Percentiles rank a stretch among this genome's conserved stretches.
Evolutionary conservation across 139 green algal genomes (phyloP).

Genomic region (Chlamydomonas schloesseri): DNA sequence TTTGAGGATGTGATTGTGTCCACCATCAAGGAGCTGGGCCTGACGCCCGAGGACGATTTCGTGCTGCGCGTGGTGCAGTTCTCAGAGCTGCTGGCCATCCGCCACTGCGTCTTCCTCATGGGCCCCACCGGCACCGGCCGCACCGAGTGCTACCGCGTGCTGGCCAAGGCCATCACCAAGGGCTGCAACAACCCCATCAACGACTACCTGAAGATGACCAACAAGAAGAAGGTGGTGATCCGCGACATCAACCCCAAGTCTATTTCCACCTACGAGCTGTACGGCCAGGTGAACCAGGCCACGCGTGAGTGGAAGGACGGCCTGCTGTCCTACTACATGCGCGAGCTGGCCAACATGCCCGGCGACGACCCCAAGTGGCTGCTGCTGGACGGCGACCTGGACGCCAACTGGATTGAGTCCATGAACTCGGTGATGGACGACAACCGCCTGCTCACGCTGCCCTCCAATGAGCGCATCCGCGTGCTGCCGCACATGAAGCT

Average conservation of each 20-base stretch:
- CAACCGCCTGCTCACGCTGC: slow-evolving; percentile 89
- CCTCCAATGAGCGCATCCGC: slow-evolving; percentile 92
- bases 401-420: slow-evolving; percentile 93
- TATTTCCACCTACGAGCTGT: slow-evolving; percentile 91
- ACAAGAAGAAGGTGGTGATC: slow-evolving; percentile 84
- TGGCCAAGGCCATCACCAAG: slow-evolving; percentile 84
- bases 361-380: slow-evolving; percentile 93
- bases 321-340: slow-evolving; percentile 89
- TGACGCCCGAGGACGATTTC: slow-evolving; percentile 84
- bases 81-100: slow-evolving; percentile 85
- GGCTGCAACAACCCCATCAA: slow-evolving; percentile 79
- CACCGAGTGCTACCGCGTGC: slow-evolving; percentile 83
- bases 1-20: slow-evolving; percentile 81
- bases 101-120: slow-evolving; percentile 92
- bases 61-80: slow-evolving; percentile 85
- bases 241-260: slow-evolving; percentile 92
- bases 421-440: slow-evolving; percentile 95
- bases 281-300: slow-evolving; percentile 90
- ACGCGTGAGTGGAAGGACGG: slow-evolving; percentile 94
- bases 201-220: slow-evolving; percentile 91
- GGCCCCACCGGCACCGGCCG: slow-evolving; percentile 81
- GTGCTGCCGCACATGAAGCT: slow-evolving; percentile 90
- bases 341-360: slow-evolving; percentile 87
- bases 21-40: slow-evolving; percentile 61
- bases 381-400: slow-evolving; percentile 88